Percentiles rank a stretch among this genome's conserved stretches.
These are phyloP conservation scores for Arabidopsis hybrid DNA, from an alignment of 441 rosid species.

Conservation along the genomic window DNA sequence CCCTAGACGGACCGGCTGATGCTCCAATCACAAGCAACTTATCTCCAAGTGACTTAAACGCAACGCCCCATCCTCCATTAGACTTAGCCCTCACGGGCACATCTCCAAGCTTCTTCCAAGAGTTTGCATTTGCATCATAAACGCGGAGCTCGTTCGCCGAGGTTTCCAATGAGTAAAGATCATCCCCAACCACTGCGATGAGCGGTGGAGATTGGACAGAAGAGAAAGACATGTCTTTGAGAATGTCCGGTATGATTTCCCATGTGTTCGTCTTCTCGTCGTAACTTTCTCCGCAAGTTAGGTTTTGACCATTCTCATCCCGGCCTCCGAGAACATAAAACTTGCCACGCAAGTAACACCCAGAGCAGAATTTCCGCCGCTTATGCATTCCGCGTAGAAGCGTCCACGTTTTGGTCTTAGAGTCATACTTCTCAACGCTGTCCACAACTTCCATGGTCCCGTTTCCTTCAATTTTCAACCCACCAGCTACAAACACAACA, in stretches of 20 bases:
- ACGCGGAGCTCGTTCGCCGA: slow-evolving; percentile 64
- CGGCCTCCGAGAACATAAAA: slow-evolving; percentile 83
- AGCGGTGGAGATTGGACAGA: slow-evolving; percentile 84
- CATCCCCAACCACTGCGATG: slow-evolving; percentile 69
- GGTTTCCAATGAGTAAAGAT: slow-evolving; percentile 81
- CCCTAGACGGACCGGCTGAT: slow-evolving; percentile 44
- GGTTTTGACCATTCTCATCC: slow-evolving; percentile 52
- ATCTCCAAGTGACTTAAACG: slow-evolving; percentile 86
- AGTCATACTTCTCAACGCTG: slow-evolving; percentile 72
- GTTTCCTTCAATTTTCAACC: slow-evolving; percentile 48
- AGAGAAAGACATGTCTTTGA: slow-evolving; percentile 57
- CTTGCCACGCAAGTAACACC: slow-evolving; percentile 76
- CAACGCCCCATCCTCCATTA: slow-evolving; percentile 88
- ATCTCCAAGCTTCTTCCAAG: slow-evolving; percentile 75
- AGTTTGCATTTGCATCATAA: slow-evolving; percentile 38
- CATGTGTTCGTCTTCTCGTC: slow-evolving; percentile 60
- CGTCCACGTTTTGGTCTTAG: slow-evolving; percentile 74
- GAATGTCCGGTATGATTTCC: slow-evolving; percentile 70
- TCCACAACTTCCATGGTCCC: slow-evolving; percentile 49
- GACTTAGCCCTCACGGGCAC: slow-evolving; percentile 83
- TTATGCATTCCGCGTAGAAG: slow-evolving; percentile 58
- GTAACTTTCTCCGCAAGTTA: slow-evolving; percentile 82
- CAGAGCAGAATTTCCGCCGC: slow-evolving; percentile 67
- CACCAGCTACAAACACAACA: slow-evolving; percentile 80
- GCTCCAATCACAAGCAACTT: slow-evolving; percentile 85